Conservation (phyloP, 2,329 filamentous ascomycete genomes). For the Nemania bipapillata region DNA sequence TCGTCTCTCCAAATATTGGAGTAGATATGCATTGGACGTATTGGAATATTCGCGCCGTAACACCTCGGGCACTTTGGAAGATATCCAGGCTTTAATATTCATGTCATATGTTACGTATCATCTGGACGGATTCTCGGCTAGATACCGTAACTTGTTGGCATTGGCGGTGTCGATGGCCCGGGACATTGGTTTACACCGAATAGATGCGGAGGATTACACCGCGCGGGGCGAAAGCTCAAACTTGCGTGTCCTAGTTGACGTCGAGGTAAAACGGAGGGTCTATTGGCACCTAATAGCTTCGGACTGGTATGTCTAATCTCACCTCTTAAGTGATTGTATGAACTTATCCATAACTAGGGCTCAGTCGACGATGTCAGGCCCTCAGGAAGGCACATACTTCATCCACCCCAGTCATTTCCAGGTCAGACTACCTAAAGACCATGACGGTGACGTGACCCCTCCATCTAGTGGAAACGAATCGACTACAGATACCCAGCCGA, state of each 20-base stretch:
- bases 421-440: constrained; percentile 35
- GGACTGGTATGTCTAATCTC: constrained; percentile 30
- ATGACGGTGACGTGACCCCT: constrained; percentile 22
- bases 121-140: constrained; percentile 40
- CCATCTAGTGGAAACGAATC: constrained; percentile 1
- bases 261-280: constrained; percentile 38
- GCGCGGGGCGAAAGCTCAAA: neutral
- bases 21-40: constrained; percentile 34
- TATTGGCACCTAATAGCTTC: constrained; percentile 38
- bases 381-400: constrained; percentile 41
- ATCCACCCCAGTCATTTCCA: constrained; percentile 40
- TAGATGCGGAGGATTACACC: constrained; percentile 31
- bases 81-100: constrained; percentile 40
- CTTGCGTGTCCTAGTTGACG: constrained; percentile 27
- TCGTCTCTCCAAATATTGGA: constrained; percentile 30
- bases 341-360: constrained; percentile 31
- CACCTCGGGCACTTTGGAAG: constrained; percentile 38
- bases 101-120: constrained; percentile 40
- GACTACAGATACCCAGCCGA: constrained; percentile 21
- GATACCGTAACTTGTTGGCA: constrained; percentile 36
- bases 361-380: constrained; percentile 41
- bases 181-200: constrained; percentile 39
- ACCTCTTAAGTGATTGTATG: neutral
- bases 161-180: constrained; percentile 36
- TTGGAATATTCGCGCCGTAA: constrained; percentile 40